Percentiles rank a stretch among this genome's conserved stretches.
Evolutionary conservation across 2,329 filamentous ascomycete genomes (phyloP).

Genomic region (Scleromitrula shiraiana): DNA sequence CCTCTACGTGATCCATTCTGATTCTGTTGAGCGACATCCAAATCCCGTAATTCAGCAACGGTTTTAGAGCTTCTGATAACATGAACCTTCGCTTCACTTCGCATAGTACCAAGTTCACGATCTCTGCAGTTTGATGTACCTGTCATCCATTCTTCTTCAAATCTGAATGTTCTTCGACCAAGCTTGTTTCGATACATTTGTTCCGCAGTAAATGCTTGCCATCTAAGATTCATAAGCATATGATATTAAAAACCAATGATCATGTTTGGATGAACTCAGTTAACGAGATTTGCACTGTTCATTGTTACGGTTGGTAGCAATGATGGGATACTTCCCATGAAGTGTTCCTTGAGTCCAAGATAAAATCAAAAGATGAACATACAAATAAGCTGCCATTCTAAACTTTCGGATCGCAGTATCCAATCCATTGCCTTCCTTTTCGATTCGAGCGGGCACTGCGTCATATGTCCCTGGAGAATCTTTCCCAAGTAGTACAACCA

Average conservation of each 20-base stretch:
- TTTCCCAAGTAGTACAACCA: slow-evolving; percentile 79
- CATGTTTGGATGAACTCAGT: too few species aligned
- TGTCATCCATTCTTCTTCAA: slow-evolving; percentile 90
- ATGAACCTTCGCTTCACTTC: slow-evolving; percentile 86
- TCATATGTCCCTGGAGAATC: slow-evolving; percentile 86
- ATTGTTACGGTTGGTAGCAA: too few species aligned
- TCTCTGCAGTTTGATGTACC: slow-evolving; percentile 75
- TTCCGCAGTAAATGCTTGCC: slow-evolving; percentile 95
- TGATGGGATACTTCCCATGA: too few species aligned
- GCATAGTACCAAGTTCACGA: slow-evolving; percentile 60
- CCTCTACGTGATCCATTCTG: slow-evolving; percentile 59
- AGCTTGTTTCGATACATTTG: slow-evolving; percentile 90
- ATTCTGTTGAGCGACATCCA: slow-evolving; percentile 74
- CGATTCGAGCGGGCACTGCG: slow-evolving; percentile 63
- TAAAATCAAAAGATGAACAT: background rate
- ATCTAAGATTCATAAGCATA: slow-evolving; percentile 32
- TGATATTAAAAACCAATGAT: background rate
- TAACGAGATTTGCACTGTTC: too few species aligned
- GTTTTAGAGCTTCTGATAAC: slow-evolving; percentile 78
- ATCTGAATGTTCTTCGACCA: slow-evolving; percentile 76
- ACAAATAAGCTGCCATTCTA: slow-evolving; percentile 83
- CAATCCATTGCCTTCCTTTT: slow-evolving; percentile 74
- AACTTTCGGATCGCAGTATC: slow-evolving; percentile 82
- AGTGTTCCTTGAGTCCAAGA: too few species aligned
- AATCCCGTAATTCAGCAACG: slow-evolving; percentile 70